phyloP scores from a whole-genome alignment of 371 early-diverging fungal genomes.

The Mucor lusitanicus region DNA sequence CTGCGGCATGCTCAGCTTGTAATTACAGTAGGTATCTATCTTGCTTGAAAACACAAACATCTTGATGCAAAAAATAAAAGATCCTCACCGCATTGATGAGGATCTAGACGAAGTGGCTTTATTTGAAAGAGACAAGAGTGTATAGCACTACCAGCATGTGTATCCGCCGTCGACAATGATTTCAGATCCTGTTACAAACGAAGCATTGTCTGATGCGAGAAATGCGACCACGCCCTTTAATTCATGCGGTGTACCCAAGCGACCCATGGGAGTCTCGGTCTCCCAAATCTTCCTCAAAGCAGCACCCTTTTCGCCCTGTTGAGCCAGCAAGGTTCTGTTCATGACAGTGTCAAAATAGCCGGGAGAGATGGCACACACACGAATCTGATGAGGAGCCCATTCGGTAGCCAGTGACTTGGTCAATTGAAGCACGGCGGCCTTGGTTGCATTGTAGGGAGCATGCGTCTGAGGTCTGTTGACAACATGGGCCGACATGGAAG shows the following conservation, averaged over 20 bases:
- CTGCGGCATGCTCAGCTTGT: no score
- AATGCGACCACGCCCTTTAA: constrained; percentile 40
- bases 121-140: background rate
- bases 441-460: constrained; percentile 49
- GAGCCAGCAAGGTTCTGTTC: constrained; percentile 31
- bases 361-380: constrained; percentile 42
- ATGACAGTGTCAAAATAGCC: constrained; percentile 47
- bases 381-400: constrained; percentile 52
- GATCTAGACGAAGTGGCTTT: background rate
- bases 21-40: no score
- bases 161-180: constrained; percentile 48
- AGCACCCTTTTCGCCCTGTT: constrained; percentile 34
- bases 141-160: constrained; percentile 37
- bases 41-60: background rate
- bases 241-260: constrained; percentile 43
- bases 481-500: constrained; percentile 47
- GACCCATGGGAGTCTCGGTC: constrained; percentile 29
- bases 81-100: background rate
- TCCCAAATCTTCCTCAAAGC: constrained; percentile 36
- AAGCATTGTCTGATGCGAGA: constrained; percentile 36
- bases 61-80: no score
- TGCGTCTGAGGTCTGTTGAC: constrained; percentile 42
- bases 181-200: constrained; percentile 44
- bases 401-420: constrained; percentile 45
- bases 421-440: constrained; percentile 46